A percentile compares a stretch with the other conserved stretches of the same genome.
phyloP scores from a whole-genome alignment of 805 yeast genomes.

The Wickerhamomyces chambardii region DNA sequence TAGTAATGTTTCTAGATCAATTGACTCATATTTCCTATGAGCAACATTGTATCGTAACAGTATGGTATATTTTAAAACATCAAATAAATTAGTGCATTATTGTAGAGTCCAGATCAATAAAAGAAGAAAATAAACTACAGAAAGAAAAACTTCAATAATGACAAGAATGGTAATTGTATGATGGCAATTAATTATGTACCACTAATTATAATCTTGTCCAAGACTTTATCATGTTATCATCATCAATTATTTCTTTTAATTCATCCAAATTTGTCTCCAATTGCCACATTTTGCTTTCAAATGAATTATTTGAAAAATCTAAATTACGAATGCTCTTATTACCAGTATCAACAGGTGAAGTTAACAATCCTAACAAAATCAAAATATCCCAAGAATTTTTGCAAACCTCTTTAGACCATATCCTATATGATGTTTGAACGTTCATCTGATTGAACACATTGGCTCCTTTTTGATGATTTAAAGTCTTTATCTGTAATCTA shows the following conservation, averaged over 20 bases:
- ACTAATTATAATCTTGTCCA: conserved; percentile 18
- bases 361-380: conserved; percentile 14
- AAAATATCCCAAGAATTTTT: conserved; percentile 70
- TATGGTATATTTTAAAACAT: too few relatives aligned
- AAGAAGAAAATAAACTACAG: too few relatives aligned
- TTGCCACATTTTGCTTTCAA: conserved; percentile 17
- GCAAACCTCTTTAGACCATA: conserved; percentile 55
- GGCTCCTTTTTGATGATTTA: conserved; percentile 30
- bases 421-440: conserved; percentile 29
- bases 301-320: conserved; percentile 10
- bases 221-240: conserved; percentile 9
- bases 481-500: conserved; percentile 35
- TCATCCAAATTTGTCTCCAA: conserved; percentile 18
- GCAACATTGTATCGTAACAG: too few relatives aligned
- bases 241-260: conserved; percentile 9
- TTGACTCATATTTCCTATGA: too few relatives aligned
- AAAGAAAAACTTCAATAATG: too few relatives aligned
- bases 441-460: conserved; percentile 22
- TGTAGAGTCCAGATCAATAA: too few relatives aligned
- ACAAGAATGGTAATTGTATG: too few relatives aligned
- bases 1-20: too few relatives aligned
- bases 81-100: too few relatives aligned
- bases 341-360: conserved; percentile 5
- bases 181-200: too few relatives aligned
- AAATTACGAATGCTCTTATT: conserved; percentile 1